Evolutionary conservation across 2,329 filamentous ascomycete genomes (phyloP).

Genomic region (Talaromyces albobiverticillius): DNA sequence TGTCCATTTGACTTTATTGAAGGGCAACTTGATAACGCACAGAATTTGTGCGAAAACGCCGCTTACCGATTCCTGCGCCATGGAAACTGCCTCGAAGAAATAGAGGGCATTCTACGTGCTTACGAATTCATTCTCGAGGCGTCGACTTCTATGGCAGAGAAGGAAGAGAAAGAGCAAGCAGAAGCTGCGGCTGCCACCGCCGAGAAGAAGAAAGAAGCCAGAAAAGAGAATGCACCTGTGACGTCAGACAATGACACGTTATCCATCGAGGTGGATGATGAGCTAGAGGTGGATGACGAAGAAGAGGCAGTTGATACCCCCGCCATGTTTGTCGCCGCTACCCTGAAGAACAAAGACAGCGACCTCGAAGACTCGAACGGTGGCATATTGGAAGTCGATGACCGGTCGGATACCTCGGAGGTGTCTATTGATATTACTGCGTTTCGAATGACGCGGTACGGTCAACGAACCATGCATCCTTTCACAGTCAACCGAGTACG

Average conservation of each 20-base stretch:
- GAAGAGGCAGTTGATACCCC: not conserved
- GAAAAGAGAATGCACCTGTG: not conserved
- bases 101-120: constrained; percentile 9
- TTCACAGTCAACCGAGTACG: not conserved
- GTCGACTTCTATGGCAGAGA: constrained; percentile 12
- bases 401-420: constrained; percentile 30
- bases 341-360: not conserved
- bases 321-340: not conserved
- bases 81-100: constrained; percentile 14
- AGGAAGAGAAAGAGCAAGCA: not conserved
- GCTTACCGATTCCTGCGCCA: constrained; percentile 13
- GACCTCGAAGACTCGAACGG: constrained; percentile 1
- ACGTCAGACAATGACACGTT: not conserved
- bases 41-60: constrained; percentile 14
- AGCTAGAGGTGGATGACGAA: not conserved
- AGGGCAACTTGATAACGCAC: constrained; percentile 8
- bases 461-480: constrained; percentile 11
- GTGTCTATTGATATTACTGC: constrained; percentile 35
- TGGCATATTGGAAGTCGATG: constrained; percentile 31
- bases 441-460: constrained; percentile 24
- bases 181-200: not conserved
- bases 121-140: constrained; percentile 14
- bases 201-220: not conserved
- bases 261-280: not conserved
- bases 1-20: constrained; percentile 14